phyloP scores from a whole-genome alignment of 208 protist species.

The Blastocrithidia nonstop region DNA sequence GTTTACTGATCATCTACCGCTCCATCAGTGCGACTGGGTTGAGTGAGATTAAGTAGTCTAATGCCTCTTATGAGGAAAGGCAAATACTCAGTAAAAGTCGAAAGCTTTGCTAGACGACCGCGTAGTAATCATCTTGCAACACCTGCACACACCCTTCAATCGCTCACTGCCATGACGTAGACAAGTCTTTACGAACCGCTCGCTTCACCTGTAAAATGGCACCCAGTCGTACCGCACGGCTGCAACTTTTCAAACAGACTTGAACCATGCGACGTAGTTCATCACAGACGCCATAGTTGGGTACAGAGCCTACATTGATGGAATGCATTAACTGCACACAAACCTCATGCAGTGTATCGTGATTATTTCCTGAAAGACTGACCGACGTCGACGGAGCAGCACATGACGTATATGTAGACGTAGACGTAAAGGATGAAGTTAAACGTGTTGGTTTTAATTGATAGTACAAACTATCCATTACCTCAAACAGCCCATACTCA shows the following conservation, averaged over 20 bases:
- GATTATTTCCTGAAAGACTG: too few relatives aligned
- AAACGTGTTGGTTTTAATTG: constrained; percentile 14
- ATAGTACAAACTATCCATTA: constrained; percentile 55
- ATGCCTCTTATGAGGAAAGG: constrained; percentile 62
- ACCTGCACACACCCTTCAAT: constrained; percentile 70
- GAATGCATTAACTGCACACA: constrained; percentile 59
- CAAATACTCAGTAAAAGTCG: constrained; percentile 74
- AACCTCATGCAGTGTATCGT: constrained; percentile 66
- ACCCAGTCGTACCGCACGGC: constrained; percentile 60
- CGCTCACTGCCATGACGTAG: constrained; percentile 76
- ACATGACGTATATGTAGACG: neutral
- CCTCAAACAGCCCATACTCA: constrained; percentile 40
- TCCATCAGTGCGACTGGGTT: constrained; percentile 74
- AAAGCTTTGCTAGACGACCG: constrained; percentile 66
- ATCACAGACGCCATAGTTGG: constrained; percentile 83
- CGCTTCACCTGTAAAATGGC: constrained; percentile 57
- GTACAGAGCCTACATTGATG: constrained; percentile 62
- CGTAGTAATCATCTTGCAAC: constrained; percentile 58
- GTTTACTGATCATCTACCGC: constrained; percentile 43
- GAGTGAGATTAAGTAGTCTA: constrained; percentile 77
- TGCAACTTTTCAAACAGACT: constrained; percentile 33
- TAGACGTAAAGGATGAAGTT: neutral
- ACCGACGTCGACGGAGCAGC: constrained; percentile 9
- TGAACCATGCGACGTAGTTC: constrained; percentile 67
- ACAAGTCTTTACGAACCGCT: constrained; percentile 69